Percentiles rank a stretch among this genome's conserved stretches.
Evolutionary conservation across 495 filamentous ascomycete genomes (phyloP).

Genomic region (Tuber magnatum): DNA sequence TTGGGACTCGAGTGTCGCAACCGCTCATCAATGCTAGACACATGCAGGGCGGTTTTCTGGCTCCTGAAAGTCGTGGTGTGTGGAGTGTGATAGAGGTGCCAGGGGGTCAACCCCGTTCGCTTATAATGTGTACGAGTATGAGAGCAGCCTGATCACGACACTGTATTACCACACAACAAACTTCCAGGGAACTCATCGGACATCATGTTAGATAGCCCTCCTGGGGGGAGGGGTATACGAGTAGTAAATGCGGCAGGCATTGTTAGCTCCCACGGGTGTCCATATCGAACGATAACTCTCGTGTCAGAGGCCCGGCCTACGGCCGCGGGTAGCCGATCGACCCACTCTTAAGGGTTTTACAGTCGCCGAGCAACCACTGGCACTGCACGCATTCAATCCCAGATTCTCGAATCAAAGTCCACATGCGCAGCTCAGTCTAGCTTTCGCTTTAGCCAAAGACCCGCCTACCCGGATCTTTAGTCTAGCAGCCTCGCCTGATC

Average conservation of each 20-base stretch:
- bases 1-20: not conserved
- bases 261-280: not conserved
- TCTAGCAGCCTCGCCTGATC: too few species aligned
- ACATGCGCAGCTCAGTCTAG: too few species aligned
- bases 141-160: not conserved
- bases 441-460: too few species aligned
- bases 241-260: not conserved
- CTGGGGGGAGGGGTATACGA: too few species aligned
- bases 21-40: not conserved
- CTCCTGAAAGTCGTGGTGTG: not conserved
- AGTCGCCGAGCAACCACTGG: too few species aligned
- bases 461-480: too few species aligned
- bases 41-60: not conserved
- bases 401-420: too few species aligned
- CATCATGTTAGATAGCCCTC: not conserved
- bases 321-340: too few species aligned
- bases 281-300: too few species aligned
- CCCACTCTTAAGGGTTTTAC: too few species aligned
- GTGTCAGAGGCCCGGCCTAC: too few species aligned
- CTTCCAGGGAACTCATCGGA: not conserved
- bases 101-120: not conserved
- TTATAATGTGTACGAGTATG: not conserved
- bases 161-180: not conserved
- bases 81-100: not conserved
- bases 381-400: too few species aligned